A percentile compares a stretch with the other conserved stretches of the same genome.
Conservation (phyloP, 768 basidiomycete species). For the Lactifluus rugatus region DNA sequence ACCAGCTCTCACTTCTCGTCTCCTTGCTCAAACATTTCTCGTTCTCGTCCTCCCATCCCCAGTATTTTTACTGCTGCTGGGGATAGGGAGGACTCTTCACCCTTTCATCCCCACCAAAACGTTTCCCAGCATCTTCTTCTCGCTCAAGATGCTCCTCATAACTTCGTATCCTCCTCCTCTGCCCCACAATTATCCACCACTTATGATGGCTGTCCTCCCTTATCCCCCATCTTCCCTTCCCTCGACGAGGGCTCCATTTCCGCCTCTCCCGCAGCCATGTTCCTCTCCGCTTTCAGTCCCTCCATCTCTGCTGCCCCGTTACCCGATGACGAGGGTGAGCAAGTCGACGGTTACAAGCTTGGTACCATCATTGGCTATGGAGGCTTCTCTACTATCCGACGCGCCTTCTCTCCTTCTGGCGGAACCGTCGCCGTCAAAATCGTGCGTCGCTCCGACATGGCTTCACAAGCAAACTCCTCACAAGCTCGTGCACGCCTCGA, state of each 20-base stretch:
- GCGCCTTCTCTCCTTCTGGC: slow-evolving; percentile 51
- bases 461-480: slow-evolving; percentile 40
- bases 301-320: slow-evolving; percentile 27
- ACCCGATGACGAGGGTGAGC: slow-evolving; percentile 59
- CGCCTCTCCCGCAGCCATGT: slow-evolving; percentile 64
- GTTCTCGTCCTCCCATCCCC: slow-evolving; percentile 5
- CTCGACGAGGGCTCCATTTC: slow-evolving; percentile 18
- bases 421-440: slow-evolving; percentile 78
- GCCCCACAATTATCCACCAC: slow-evolving; percentile 15
- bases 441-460: slow-evolving; percentile 49
- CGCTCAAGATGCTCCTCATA: not conserved
- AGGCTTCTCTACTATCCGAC: slow-evolving; percentile 71
- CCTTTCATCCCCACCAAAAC: slow-evolving; percentile 7
- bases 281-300: slow-evolving; percentile 55
- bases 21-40: not conserved
- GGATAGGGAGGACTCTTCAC: not conserved
- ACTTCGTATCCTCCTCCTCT: slow-evolving; percentile 12
- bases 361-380: slow-evolving; percentile 72
- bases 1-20: not conserved
- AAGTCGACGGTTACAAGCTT: slow-evolving; percentile 62
- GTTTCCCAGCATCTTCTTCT: too few relatives aligned
- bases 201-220: slow-evolving; percentile 4
- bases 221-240: slow-evolving; percentile 10
- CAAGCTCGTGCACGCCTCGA: slow-evolving; percentile 47
- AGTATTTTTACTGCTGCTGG: not conserved